These are phyloP conservation scores for Lepidium aucheri DNA, from an alignment of 345 rosid genomes.

Conservation along the genomic window DNA sequence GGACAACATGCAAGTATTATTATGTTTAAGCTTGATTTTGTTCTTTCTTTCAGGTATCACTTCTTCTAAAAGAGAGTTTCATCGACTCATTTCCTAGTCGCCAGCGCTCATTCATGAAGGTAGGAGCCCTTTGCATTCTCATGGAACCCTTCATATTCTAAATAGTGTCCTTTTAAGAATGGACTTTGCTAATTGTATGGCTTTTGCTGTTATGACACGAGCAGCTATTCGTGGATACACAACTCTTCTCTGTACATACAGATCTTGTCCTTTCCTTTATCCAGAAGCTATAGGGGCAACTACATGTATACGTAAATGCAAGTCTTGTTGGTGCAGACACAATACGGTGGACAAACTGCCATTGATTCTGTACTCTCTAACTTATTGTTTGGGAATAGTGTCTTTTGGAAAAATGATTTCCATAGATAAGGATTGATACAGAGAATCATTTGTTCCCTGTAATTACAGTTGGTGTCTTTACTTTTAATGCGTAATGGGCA, in stretches of 20 bases:
- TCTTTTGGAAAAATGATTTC: constrained; percentile 11
- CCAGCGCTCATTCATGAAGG: constrained; percentile 90
- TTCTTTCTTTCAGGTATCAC: constrained; percentile 53
- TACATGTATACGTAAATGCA: constrained; percentile 3
- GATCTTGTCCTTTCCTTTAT: constrained; percentile 84
- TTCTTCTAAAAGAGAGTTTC: constrained; percentile 89
- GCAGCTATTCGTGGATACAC: constrained; percentile 87
- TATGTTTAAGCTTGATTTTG: not conserved
- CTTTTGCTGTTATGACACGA: constrained; percentile 6
- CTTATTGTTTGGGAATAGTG: not conserved
- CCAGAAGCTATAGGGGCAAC: constrained; percentile 64
- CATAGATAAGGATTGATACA: constrained; percentile 1
- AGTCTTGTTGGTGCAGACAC: not conserved
- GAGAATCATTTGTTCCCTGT: not conserved
- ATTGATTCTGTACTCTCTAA: constrained; percentile 3
- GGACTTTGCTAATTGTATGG: constrained; percentile 2
- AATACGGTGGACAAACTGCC: not conserved
- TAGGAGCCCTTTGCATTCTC: constrained; percentile 14
- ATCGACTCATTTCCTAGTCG: constrained; percentile 76
- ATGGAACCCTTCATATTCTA: not conserved
- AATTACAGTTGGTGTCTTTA: not conserved
- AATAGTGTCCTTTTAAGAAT: not conserved
- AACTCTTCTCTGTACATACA: constrained; percentile 93
- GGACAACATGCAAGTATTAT: not conserved
- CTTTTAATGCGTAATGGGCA: not conserved